Base-by-base conservation (phyloP, 345 rosid genomes). In the Syzygium jambos region DNA sequence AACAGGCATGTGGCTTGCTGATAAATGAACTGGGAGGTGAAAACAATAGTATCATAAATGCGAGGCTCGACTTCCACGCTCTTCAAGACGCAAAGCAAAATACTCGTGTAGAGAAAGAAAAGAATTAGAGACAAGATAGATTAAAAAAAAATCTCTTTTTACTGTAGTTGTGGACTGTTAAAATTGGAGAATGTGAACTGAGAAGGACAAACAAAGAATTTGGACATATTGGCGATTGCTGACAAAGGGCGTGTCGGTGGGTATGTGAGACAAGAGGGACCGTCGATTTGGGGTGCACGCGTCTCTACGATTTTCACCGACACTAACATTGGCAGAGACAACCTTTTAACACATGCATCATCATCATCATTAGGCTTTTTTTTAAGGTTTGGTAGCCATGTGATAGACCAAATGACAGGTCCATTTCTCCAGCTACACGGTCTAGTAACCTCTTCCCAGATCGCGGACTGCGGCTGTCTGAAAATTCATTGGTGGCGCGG, bases 401-500 rank as follows among this genome's bases (percentile, higher is more conserved):
- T n/a, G n/a, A n/a, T 19, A 9, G 80, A 19, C 23, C 6, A 34
- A 73, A 38, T 23, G 80, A 73, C 13, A 9, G 46, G 78, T 68
- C 43, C 78, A 34, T 30, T 9, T 30, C 46, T 30, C 46, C 80
- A 19, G 22, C 25, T 9, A 19, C 7, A 1, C 6, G 3, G 49
- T 9, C 80, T 19, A 17, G 80, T 21, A 73, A 34, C 22, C 38
- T 41, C 43, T 34, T 34, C 80, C 80, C 13, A 73, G 80, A 34
- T 34, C 34, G 34, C 49, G 25, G 46, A 73, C 23, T 19, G 80
- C 80, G 46, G 80, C 49, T 5, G 25, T 34, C 78, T 34, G 46
- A 73, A 19, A 9, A 19, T 0, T 0, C 14, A 34, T 19, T 9
- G 25, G 49, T 8, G 80, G 80, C 49, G 80, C 6, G 0, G 46